Evolutionary conservation across 1,284 basidiomycete species (phyloP).

Genomic region (Cryptococcus sp.): DNA sequence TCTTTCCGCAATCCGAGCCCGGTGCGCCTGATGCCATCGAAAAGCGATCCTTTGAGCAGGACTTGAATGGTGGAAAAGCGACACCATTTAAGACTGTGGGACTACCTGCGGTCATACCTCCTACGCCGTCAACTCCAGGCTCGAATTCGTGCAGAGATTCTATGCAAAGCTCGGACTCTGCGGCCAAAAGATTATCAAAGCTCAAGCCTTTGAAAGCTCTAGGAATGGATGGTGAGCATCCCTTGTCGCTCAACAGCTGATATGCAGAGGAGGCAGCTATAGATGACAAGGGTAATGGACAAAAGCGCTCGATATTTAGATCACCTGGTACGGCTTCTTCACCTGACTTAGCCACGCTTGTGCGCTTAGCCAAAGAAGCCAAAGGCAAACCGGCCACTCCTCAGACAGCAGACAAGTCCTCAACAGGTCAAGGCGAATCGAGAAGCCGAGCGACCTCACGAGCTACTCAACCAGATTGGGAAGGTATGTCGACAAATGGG

Average conservation of each 20-base stretch:
- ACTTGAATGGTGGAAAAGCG: constrained; percentile 7
- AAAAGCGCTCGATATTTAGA: constrained; percentile 71
- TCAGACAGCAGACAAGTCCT: not conserved
- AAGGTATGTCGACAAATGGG: not conserved
- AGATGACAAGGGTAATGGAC: constrained; percentile 58
- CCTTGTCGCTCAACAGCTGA: not conserved
- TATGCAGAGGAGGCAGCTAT: constrained; percentile 22
- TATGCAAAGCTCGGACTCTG: too few species aligned
- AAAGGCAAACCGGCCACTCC: not conserved
- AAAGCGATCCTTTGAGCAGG: constrained; percentile 31
- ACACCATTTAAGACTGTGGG: constrained; percentile 1
- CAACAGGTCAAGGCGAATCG: not conserved
- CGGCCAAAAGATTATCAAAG: too few species aligned
- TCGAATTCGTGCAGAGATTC: constrained; percentile 4
- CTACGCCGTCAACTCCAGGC: constrained; percentile 20
- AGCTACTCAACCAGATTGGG: not conserved
- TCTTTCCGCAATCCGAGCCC: constrained; percentile 2
- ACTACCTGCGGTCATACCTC: constrained; percentile 20
- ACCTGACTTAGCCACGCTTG: constrained; percentile 76
- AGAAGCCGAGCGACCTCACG: not conserved
- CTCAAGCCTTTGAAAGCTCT: constrained; percentile 11
- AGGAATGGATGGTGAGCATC: constrained; percentile 37
- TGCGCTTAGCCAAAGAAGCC: constrained; percentile 70
- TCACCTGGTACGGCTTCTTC: constrained; percentile 81
- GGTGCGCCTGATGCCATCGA: constrained; percentile 19